phyloP scores from a whole-genome alignment of 495 filamentous ascomycete species.

The Venustampulla echinocandica region DNA sequence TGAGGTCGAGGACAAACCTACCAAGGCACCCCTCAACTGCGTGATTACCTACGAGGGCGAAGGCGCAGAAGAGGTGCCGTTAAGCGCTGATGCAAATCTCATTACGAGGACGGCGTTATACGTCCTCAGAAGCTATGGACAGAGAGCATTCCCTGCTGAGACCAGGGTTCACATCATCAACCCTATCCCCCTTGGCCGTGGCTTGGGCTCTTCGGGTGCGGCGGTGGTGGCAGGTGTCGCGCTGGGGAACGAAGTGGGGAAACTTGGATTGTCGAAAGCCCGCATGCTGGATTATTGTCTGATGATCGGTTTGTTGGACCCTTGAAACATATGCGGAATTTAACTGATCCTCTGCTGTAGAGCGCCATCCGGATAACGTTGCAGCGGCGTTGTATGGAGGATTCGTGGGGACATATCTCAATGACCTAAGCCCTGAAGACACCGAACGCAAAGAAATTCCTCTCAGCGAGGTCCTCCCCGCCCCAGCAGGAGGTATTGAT shows the following conservation, averaged over 20 bases:
- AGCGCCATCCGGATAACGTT: conserved; percentile 95
- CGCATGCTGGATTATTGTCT: conserved; percentile 89
- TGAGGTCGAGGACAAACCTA: conserved; percentile 46
- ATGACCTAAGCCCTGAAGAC: conserved; percentile 78
- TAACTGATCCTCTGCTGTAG: conserved; percentile 31
- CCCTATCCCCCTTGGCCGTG: conserved; percentile 83
- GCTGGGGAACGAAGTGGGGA: conserved; percentile 81
- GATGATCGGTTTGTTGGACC: conserved; percentile 61
- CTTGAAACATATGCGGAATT: no score
- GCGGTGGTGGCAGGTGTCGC: conserved; percentile 91
- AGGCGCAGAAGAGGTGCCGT: conserved; percentile 61
- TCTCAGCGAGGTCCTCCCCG: conserved; percentile 84
- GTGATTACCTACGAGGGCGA: conserved; percentile 80
- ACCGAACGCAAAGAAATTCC: conserved; percentile 84
- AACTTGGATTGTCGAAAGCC: conserved; percentile 67
- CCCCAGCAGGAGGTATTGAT: conserved; percentile 77
- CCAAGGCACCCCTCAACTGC: conserved; percentile 68
- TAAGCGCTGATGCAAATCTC: conserved; percentile 74
- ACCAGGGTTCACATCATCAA: conserved; percentile 92
- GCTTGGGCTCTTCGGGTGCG: conserved; percentile 84
- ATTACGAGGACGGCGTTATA: conserved; percentile 88
- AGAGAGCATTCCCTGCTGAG: conserved; percentile 68
- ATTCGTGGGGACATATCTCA: conserved; percentile 93
- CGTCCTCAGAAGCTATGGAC: conserved; percentile 81
- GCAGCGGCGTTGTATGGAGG: conserved; percentile 91